Evolutionary conservation across 768 basidiomycete genomes (phyloP).

Genomic region (Tylopilus subfusipes): DNA sequence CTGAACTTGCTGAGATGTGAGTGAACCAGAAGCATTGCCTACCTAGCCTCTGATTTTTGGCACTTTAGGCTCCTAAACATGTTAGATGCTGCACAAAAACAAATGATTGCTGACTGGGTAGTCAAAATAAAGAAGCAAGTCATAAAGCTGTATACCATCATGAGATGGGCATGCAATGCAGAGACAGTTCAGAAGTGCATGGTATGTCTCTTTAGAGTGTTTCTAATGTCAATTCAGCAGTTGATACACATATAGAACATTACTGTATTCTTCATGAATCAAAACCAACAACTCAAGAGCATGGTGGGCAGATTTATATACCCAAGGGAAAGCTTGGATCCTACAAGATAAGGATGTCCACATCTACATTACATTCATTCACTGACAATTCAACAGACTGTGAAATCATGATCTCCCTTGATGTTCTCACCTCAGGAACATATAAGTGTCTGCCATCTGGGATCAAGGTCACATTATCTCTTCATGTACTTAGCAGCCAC

Average conservation of each 20-base stretch:
- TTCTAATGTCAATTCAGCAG: not conserved
- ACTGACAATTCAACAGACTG: constrained; percentile 46
- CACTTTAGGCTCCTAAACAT: constrained; percentile 65
- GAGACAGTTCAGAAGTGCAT: constrained; percentile 83
- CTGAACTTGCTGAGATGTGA: constrained; percentile 84
- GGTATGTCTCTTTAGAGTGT: constrained; percentile 43
- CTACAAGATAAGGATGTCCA: constrained; percentile 61
- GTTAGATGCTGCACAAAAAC: constrained; percentile 78
- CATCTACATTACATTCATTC: not conserved
- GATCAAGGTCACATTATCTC: constrained; percentile 58
- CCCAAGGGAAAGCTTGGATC: constrained; percentile 66
- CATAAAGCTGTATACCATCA: constrained; percentile 82
- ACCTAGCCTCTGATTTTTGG: not conserved
- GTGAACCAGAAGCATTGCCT: constrained; percentile 21
- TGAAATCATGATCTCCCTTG: constrained; percentile 92
- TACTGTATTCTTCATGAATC: constrained; percentile 79
- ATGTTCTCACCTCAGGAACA: constrained; percentile 82
- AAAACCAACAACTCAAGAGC: constrained; percentile 79
- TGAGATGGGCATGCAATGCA: constrained; percentile 84
- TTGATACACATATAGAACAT: constrained; percentile 57
- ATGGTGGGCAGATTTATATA: constrained; percentile 60
- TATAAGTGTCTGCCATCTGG: constrained; percentile 78
- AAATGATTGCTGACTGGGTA: constrained; percentile 82
- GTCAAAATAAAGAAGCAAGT: constrained; percentile 89
- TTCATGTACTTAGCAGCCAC: constrained; percentile 10